A percentile compares a stretch with the other conserved stretches of the same genome.
phyloP scores from a whole-genome alignment of 306 rosid genomes.

The Gillenia trifoliata region DNA sequence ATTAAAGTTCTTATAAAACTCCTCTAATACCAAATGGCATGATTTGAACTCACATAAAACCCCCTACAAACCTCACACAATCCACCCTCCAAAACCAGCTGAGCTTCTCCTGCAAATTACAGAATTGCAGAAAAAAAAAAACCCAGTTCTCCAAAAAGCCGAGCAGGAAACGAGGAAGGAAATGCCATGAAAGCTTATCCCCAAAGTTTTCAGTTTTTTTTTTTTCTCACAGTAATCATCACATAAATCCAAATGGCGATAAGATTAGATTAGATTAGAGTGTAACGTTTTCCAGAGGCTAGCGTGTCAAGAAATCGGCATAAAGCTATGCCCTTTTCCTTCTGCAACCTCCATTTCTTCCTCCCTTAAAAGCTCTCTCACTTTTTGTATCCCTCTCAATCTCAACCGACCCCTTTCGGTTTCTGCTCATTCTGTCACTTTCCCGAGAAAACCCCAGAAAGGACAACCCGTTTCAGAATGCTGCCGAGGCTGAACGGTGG shows the following conservation, averaged over 20 bases:
- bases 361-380: background rate
- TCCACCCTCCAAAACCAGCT: background rate
- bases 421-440: background rate
- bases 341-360: conserved; percentile 11
- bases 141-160: background rate
- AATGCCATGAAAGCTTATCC: background rate
- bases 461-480: conserved; percentile 8
- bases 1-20: background rate
- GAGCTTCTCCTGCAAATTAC: background rate
- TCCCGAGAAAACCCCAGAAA: background rate
- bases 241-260: conserved; percentile 2
- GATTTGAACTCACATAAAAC: background rate
- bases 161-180: background rate
- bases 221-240: background rate
- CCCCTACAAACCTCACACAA: background rate
- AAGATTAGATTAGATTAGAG: background rate
- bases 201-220: background rate
- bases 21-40: background rate
- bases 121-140: background rate
- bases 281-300: conserved; percentile 13
- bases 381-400: background rate
- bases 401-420: background rate
- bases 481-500: conserved; percentile 40
- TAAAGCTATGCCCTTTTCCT: conserved; percentile 2
- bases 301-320: conserved; percentile 5